Conservation (phyloP, 78 protist species). For the Dictyostelium purpureum region DNA sequence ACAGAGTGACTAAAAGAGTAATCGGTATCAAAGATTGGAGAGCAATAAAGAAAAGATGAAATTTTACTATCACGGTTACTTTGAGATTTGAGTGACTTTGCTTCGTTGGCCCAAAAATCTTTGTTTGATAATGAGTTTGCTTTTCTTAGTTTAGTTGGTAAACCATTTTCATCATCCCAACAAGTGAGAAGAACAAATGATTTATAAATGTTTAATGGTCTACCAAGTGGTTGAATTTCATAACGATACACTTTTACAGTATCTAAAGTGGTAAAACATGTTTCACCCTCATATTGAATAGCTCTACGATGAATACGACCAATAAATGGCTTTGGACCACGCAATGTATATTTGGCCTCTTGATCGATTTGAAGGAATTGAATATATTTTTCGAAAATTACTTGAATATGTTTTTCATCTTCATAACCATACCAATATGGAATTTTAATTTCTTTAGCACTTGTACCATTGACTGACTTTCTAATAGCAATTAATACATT, state of each 20-base stretch:
- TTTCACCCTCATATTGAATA: neutral
- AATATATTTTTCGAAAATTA: conserved; percentile 3
- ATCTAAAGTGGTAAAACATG: conserved; percentile 7
- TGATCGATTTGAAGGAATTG: neutral
- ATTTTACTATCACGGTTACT: neutral
- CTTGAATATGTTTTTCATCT: conserved; percentile 25
- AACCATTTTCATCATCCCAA: conserved; percentile 53
- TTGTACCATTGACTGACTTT: conserved; percentile 23
- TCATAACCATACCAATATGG: conserved; percentile 62
- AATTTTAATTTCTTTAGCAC: neutral
- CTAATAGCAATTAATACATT: conserved; percentile 24
- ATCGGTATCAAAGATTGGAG: conserved; percentile 42
- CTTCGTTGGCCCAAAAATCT: conserved; percentile 18
- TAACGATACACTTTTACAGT: conserved; percentile 55
- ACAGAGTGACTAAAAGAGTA: conserved; percentile 3
- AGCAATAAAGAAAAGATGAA: conserved; percentile 50
- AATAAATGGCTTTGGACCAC: conserved; percentile 65
- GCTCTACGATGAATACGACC: conserved; percentile 56
- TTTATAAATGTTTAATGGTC: conserved; percentile 19
- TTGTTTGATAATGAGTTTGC: conserved; percentile 39
- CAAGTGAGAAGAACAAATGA: conserved; percentile 33
- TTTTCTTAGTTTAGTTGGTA: conserved; percentile 12
- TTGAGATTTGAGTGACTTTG: neutral
- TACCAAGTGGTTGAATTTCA: conserved; percentile 67
- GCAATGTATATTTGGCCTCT: conserved; percentile 7